phyloP scores from a whole-genome alignment of 139 green algal genomes.

The Ulvella scutata region DNA sequence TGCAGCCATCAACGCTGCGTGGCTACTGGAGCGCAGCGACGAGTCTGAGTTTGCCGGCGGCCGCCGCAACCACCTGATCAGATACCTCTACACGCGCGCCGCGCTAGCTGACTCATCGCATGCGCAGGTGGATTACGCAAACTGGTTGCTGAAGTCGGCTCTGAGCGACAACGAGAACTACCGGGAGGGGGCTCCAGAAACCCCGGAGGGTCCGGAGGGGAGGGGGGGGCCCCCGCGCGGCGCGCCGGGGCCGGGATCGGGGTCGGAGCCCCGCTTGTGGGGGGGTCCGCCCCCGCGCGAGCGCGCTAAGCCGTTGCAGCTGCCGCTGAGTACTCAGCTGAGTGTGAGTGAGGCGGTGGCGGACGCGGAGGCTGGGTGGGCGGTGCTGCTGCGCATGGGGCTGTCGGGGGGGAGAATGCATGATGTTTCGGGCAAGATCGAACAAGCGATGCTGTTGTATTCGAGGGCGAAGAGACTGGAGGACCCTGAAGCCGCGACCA shows the following conservation, averaged over 20 bases:
- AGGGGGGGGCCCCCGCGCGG: background rate
- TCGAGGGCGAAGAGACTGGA: background rate
- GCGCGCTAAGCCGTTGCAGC: too few relatives aligned
- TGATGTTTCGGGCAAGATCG: background rate
- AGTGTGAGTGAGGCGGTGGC: too few relatives aligned
- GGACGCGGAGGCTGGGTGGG: too few relatives aligned
- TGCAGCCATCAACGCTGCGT: background rate
- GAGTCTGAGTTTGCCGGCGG: background rate
- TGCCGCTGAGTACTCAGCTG: too few relatives aligned
- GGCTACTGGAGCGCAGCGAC: background rate
- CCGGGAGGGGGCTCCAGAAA: background rate
- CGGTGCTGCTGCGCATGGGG: background rate
- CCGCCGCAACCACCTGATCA: background rate
- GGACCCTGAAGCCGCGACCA: background rate
- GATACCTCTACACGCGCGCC: background rate
- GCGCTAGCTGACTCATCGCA: background rate
- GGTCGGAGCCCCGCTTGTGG: too few relatives aligned
- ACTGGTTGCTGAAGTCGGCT: background rate
- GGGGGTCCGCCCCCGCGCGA: too few relatives aligned
- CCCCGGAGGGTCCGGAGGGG: background rate
- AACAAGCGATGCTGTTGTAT: background rate
- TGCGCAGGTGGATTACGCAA: background rate
- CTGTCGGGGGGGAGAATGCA: background rate
- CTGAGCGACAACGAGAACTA: background rate
- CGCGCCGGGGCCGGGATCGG: background rate